Evolutionary conservation across 2,329 filamentous ascomycete species (phyloP).

Genomic region (Colletotrichum siamense): DNA sequence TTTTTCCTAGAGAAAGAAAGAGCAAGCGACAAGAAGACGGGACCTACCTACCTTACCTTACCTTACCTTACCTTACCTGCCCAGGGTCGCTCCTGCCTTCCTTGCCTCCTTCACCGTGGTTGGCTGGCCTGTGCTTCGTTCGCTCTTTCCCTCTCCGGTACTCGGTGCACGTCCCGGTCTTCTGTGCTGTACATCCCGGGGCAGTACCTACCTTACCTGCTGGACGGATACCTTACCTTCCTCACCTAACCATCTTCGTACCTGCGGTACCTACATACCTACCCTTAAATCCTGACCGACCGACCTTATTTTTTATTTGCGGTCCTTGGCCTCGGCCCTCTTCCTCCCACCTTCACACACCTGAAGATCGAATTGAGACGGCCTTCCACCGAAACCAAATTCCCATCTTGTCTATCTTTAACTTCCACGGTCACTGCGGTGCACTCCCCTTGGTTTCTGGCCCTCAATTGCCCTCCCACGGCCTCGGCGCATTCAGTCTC

Average conservation of each 20-base stretch:
- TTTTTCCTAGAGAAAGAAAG: background rate
- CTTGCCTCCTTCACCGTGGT: background rate
- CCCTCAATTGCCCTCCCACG: slow-evolving; percentile 11
- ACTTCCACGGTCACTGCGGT: background rate
- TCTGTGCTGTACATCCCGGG: background rate
- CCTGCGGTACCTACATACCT: background rate
- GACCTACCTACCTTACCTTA: background rate
- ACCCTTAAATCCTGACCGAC: slow-evolving; percentile 20
- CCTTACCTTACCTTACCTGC: background rate
- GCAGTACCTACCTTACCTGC: background rate
- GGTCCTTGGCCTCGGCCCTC: slow-evolving; percentile 22
- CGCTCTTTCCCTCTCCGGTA: slow-evolving; percentile 22
- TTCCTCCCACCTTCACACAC: slow-evolving; percentile 21
- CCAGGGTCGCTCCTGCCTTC: background rate
- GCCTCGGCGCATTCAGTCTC: slow-evolving; percentile 12
- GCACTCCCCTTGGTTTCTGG: background rate
- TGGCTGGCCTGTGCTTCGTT: slow-evolving; percentile 6
- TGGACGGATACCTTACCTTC: background rate
- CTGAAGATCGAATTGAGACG: slow-evolving; percentile 4
- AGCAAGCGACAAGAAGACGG: background rate
- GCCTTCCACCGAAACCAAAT: slow-evolving; percentile 8
- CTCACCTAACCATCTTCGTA: background rate
- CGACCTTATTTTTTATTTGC: slow-evolving; percentile 24
- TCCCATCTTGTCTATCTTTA: background rate
- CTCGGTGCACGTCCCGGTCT: slow-evolving; percentile 18